phyloP scores from a whole-genome alignment of 1,139 yeast genomes.

The Magnusiomyces starmeri region DNA sequence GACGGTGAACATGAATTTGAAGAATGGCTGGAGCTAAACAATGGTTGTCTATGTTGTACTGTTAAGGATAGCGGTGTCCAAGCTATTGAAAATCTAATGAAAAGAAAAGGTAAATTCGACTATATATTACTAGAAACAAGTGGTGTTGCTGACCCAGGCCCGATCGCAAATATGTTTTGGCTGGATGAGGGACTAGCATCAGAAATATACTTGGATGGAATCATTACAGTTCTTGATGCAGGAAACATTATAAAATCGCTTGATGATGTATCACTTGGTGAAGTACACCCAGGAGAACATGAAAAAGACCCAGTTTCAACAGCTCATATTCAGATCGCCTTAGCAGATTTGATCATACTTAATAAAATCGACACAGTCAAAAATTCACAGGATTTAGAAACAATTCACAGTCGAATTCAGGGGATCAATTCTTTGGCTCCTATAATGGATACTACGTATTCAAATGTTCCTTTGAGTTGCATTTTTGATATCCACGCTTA shows the following conservation, averaged over 20 bases:
- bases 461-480: slow-evolving; percentile 56
- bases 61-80: slow-evolving; percentile 90
- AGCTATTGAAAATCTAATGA: slow-evolving; percentile 85
- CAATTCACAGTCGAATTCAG: slow-evolving; percentile 37
- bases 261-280: slow-evolving; percentile 59
- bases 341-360: slow-evolving; percentile 74
- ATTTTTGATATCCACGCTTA: slow-evolving; percentile 79
- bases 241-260: slow-evolving; percentile 59
- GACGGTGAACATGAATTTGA: slow-evolving; percentile 54
- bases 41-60: slow-evolving; percentile 94
- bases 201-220: slow-evolving; percentile 84
- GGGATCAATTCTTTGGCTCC: slow-evolving; percentile 66
- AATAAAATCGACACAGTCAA: slow-evolving; percentile 63
- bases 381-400: slow-evolving; percentile 24
- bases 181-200: slow-evolving; percentile 82
- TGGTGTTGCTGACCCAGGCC: slow-evolving; percentile 97
- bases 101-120: slow-evolving; percentile 68
- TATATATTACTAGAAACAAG: slow-evolving; percentile 88
- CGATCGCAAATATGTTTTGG: slow-evolving; percentile 97
- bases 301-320: slow-evolving; percentile 56
- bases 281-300: slow-evolving; percentile 45
- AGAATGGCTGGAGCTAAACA: slow-evolving; percentile 94
- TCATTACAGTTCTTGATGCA: slow-evolving; percentile 83
- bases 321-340: slow-evolving; percentile 82
- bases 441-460: slow-evolving; percentile 58